phyloP scores from a whole-genome alignment of 805 yeast genomes.

The Torulaspora franciscae region DNA sequence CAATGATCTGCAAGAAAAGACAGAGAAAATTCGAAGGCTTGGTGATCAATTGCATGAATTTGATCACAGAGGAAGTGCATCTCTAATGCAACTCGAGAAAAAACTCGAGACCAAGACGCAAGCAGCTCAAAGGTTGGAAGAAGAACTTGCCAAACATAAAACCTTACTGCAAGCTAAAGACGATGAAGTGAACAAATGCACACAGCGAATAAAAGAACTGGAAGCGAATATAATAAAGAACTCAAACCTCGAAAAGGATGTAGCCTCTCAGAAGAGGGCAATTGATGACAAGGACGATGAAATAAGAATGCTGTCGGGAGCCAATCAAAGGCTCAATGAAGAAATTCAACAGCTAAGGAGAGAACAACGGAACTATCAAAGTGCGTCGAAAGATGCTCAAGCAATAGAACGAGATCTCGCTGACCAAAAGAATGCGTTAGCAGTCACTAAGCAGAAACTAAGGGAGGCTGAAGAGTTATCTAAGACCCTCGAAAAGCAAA shows the following conservation, averaged over 20 bases:
- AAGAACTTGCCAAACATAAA: slow-evolving; percentile 4
- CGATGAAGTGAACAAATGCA: background rate
- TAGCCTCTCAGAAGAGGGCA: background rate
- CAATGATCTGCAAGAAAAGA: slow-evolving; percentile 12
- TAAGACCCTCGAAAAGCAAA: slow-evolving; percentile 17
- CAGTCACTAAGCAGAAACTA: slow-evolving; percentile 4
- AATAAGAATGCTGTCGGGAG: slow-evolving; percentile 6
- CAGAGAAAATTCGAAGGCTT: slow-evolving; percentile 16
- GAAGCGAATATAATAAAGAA: slow-evolving; percentile 3
- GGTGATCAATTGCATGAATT: slow-evolving; percentile 17
- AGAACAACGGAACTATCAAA: slow-evolving; percentile 12
- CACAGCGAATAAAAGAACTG: background rate
- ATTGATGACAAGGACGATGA: slow-evolving; percentile 3
- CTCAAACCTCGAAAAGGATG: background rate
- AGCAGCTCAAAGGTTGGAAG: slow-evolving; percentile 7
- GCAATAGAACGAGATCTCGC: background rate
- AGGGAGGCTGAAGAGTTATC: slow-evolving; percentile 8
- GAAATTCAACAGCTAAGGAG: slow-evolving; percentile 7
- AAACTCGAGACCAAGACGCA: slow-evolving; percentile 12
- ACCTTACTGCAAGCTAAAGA: slow-evolving; percentile 6
- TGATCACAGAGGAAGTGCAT: slow-evolving; percentile 18
- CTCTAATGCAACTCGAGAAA: slow-evolving; percentile 13
- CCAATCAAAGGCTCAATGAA: slow-evolving; percentile 6
- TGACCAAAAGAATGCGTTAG: slow-evolving; percentile 8
- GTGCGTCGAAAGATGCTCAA: background rate